phyloP scores from a whole-genome alignment of 495 filamentous ascomycete species.

The Aspergillus cristatus region DNA sequence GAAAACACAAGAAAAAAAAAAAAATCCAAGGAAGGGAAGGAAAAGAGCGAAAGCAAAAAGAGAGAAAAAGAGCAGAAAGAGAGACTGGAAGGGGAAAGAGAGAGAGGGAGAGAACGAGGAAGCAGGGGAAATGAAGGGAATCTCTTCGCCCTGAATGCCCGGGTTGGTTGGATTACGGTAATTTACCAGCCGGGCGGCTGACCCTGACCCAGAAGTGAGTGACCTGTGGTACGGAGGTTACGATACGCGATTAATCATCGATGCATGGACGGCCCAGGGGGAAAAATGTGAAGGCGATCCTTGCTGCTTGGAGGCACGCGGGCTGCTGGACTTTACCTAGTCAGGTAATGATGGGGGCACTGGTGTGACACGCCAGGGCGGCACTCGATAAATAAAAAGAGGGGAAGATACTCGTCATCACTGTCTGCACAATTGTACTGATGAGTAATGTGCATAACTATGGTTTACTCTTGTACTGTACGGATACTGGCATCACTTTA shows the following conservation, averaged over 20 bases:
- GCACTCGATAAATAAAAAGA: conserved; percentile 5
- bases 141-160: conserved; percentile 10
- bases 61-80: background rate
- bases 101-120: background rate
- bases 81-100: conserved; percentile 1
- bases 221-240: too few relatives aligned
- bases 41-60: background rate
- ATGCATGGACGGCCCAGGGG: conserved; percentile 2
- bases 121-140: background rate
- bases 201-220: too few relatives aligned
- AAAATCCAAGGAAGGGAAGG: background rate
- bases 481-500: too few relatives aligned
- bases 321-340: conserved; percentile 1
- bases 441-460: too few relatives aligned
- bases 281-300: conserved; percentile 4
- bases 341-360: background rate
- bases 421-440: too few relatives aligned
- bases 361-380: conserved; percentile 2
- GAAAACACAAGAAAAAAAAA: conserved; percentile 1
- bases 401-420: conserved; percentile 2
- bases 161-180: too few relatives aligned
- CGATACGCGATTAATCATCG: too few relatives aligned
- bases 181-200: conserved; percentile 7
- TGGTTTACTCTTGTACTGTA: too few relatives aligned
- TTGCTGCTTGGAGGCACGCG: conserved; percentile 11